Evolutionary conservation across 306 rosid species (phyloP), one percentile per base, ranked within the genome.

Genomic region (Sicyos baderoa): DNA sequence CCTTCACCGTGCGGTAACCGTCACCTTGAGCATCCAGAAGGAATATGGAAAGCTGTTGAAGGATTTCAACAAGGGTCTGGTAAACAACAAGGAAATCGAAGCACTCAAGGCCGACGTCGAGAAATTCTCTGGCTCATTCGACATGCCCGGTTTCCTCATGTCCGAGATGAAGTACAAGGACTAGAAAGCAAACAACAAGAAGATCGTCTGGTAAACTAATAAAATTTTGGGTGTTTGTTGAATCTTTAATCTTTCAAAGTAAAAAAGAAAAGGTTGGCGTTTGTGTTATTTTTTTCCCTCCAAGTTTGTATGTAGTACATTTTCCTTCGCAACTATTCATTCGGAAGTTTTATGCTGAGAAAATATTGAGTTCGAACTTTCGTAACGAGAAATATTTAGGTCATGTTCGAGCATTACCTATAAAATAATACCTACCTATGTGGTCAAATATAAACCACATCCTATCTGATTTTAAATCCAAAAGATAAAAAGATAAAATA

Each of bases 51-150:
- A 91, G 77, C 88, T 91, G 60, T 78, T 91, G 88, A 91, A 91
- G 82, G 97, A 91, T 84, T 91, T 91, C 91, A 91, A 87, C 90
- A 91, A 88, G 84, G 97, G 97, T 2, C 76, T 91, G 61, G 83
- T 78, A 71, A 87, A 85, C 84, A 91, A 88, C 83, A 86, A 91
- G 82, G 89, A 86, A 10, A 85, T 91, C 40, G 96, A 86, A 77
- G 73, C 67, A 9, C 97, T 91, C 79, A 88, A 88, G 85, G 85
- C 76, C 11, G 97, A 91, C 71, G 94, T 91, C 40, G 96, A 91
- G 82, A 91, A 91, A 78, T 88, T 91, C 69, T 23, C 97, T 0
- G 50, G 86, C 67, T 76, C 87, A 16, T 91, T 91, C 18, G 94
- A 91, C 74, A 88, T 91, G 97, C 96, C 97, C 1, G 97, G 97